These are phyloP conservation scores for Arctostaphylos glauca DNA, from an alignment of 148 eudicot species.

Conservation along the genomic window DNA sequence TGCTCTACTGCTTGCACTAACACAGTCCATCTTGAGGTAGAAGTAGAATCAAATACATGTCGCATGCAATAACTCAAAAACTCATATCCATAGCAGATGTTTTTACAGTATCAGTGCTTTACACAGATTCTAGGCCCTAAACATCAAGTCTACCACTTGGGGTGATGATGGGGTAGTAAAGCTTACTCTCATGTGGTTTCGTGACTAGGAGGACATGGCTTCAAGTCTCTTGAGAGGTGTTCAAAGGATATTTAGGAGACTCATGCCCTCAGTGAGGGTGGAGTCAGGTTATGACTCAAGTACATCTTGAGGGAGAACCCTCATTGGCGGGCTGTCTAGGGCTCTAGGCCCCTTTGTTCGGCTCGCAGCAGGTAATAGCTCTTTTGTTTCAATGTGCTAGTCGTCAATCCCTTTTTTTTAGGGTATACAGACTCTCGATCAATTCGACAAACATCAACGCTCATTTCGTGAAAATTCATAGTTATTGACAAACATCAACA, in stretches of 20 bases:
- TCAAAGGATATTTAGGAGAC: neutral
- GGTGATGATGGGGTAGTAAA: neutral
- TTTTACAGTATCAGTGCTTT: neutral
- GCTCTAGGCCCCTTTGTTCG: no score
- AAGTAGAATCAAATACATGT: neutral
- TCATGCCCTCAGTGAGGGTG: neutral
- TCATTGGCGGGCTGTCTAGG: neutral
- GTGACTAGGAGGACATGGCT: neutral
- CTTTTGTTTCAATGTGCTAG: neutral
- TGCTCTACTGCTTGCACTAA: neutral
- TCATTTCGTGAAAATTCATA: neutral
- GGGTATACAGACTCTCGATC: neutral
- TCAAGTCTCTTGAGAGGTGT: neutral
- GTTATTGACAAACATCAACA: neutral
- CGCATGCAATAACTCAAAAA: neutral
- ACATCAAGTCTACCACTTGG: neutral
- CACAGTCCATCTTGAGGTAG: neutral
- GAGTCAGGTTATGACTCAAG: neutral
- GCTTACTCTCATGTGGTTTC: neutral
- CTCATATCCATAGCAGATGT: neutral
- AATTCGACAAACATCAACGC: neutral
- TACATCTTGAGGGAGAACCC: neutral
- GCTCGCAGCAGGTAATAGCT: no score
- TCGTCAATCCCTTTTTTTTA: neutral
- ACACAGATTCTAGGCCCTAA: neutral